Base-by-base conservation (phyloP, 805 yeast genomes). In the Candida michaelii region DNA sequence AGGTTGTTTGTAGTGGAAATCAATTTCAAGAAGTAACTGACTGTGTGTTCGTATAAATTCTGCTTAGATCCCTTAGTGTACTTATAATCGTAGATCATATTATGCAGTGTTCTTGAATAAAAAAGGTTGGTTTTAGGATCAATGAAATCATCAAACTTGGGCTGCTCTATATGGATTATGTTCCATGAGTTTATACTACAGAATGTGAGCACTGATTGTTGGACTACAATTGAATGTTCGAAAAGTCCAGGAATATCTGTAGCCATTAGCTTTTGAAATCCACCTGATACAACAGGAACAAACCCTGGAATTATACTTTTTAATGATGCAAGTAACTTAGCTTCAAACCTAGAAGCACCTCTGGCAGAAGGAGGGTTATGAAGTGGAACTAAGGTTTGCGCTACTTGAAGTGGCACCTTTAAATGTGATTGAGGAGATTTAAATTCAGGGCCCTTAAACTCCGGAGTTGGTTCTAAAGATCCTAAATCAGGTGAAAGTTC, bases 131-230 rank as follows among this genome's bases (percentile, higher is more conserved):
- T 12, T 5, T 10, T 5, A 4, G 14, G 18, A 8, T 21, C 16
- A 3, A 16, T 3, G 27, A 21, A 33, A 12, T 24, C 29, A 5
- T 14, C n/a, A 6, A 21, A 6, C 5, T 15, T 21, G 3, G 17
- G 23, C 4, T 35, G 23, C 9, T 24, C 25, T 10, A 25, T 4
- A 35, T 27, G 21, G n/a, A 25, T 14, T 9, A 35, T 6, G 21
- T 12, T 18, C 45, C 45, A 42, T 5, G 41, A 30, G n/a, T 30
- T 31, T 3, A 42, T 12, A 21, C 36, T 16, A 27, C 42, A 31
- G 31, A 37, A 30, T 9, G 35, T 4, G 13, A 14, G 37, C 7
- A 42, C 13, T 7, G 34, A 24, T 33, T 42, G 38, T 19, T 33
- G 34, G 4, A 42, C 19, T 2, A 33, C 5, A 11, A 5, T 4